Base-by-base conservation (phyloP, 2,329 filamentous ascomycete genomes). In the Sarocladium brachiariae region DNA sequence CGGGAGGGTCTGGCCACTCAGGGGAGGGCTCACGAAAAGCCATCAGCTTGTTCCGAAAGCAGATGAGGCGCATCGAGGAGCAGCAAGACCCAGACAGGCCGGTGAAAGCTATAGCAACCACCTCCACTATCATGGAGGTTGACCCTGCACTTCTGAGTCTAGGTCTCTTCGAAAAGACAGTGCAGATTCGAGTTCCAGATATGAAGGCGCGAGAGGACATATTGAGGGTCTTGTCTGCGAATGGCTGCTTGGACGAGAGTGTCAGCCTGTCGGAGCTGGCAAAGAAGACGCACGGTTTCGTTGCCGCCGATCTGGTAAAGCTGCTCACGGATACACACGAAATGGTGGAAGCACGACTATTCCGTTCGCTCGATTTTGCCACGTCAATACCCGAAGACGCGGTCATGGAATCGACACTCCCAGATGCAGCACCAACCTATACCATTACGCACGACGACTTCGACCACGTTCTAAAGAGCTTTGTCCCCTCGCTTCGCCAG, bases 91-190 rank as follows among this genome's bases (percentile, higher is more conserved):
- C 81, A 13, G 67, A 72, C 2, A 88, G 88, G 61, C 86, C 87
- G 1, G 88, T 97, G 8, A 85, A 97, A 27, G 88, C 96, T 13
- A 78, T 97, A 48, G 93, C 91, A 1, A 93, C 93, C 2, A 96
- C 92, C 0, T 96, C 95, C 63, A 78, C 86, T 31, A 87, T 90
- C 0, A 89, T 96, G 60, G 89, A 86, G 58, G 74, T 99, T 31
- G 89, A 97, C 60, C 84, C 90, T 1, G 83, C 84, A 0, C 70
- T 95, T 27, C 78, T 85, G 59, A 78, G 84, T 65, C 84, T 80
- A 50, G 91, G 86, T 9, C 76, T 84, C 49, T 96, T 95, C 62
- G 86, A 89, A 58, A 84, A 82, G 53, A 91, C 90, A 59, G 86
- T 96, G 57, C 90, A 91, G 61, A 83, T 97, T 64, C 86, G 86